Evolutionary conservation across 2,329 filamentous ascomycete species (phyloP), one percentile per base, ranked within the genome.

Genomic region (Exophiala aquamarina): DNA sequence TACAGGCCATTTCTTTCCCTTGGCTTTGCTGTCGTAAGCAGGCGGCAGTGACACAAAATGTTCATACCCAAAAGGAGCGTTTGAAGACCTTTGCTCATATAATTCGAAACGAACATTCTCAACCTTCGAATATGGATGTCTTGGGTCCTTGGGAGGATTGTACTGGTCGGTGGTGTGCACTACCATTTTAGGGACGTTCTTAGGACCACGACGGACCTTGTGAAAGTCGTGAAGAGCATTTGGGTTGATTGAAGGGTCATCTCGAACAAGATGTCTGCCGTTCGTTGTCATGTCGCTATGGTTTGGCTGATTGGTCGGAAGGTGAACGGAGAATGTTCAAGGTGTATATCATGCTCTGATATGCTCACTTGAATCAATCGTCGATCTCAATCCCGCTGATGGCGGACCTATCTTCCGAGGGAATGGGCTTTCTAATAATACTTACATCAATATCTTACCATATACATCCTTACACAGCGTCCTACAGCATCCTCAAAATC

Each of bases 151-250:
- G n/a, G 51, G 44, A 10, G 31, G 7, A 7, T 18, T 48, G 14
- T 42, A 35, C n/a, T 44, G 26, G 2, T 44, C 17, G 11, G 35
- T 5, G 7, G 35, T 18, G 11, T 29, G 18, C 31, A 45, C 50
- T 32, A 54, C 37, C 15, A 28, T 28, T 6, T 32, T 31, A 8
- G 51, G 51, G 14, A 54, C 26, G 21, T 50, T 48, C 33, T 50
- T 50, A 26, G 51, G 47, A n/a, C 51, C 47, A 20, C 47, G 43
- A 41, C 38, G 44, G 11, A 41, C 47, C 3, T 15, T 40, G 41
- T 50, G 47, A 34, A 45, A 54, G 34, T 50, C 47, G 28, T 54
- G 51, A 3, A 54, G 44, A n/a, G 51, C 49, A 38, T 54, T 54
- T 38, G 51, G 47, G 23, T 54, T 50, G 29, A 19, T 35, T n/a